Percentiles rank a stretch among this genome's conserved stretches.
phyloP scores from a whole-genome alignment of 2,329 filamentous ascomycete species.

The Xylariaceae sp. region DNA sequence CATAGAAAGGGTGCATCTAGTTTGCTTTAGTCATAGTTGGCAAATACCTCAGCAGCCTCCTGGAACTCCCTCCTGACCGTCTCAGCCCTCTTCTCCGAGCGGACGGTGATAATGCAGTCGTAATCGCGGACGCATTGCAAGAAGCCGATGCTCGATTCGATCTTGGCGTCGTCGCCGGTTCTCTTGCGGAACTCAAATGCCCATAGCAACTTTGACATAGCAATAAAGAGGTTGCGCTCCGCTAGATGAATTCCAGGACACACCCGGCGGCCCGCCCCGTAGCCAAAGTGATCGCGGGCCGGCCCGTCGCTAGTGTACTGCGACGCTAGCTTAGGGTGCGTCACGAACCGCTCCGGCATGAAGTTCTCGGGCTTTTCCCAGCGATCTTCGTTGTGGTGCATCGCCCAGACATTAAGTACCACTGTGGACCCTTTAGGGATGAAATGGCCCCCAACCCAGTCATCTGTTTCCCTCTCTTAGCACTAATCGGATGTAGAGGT shows the following conservation, averaged over 20 bases:
- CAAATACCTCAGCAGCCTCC: conserved; percentile 3
- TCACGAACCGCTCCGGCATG: conserved; percentile 34
- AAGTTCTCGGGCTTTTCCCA: conserved; percentile 41
- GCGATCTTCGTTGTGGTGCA: conserved; percentile 41
- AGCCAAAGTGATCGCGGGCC: conserved; percentile 51
- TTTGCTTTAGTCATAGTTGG: conserved; percentile 12
- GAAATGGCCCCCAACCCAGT: conserved; percentile 46
- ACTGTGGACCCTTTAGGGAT: conserved; percentile 48
- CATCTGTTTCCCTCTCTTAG: conserved; percentile 20
- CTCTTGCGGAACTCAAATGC: conserved; percentile 44
- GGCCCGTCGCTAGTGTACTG: conserved; percentile 39
- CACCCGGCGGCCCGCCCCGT: conserved; percentile 54
- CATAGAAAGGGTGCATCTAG: too few relatives aligned
- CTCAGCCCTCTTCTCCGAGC: conserved; percentile 19
- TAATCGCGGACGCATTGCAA: conserved; percentile 24
- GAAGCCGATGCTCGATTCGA: conserved; percentile 25
- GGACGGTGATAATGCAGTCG: conserved; percentile 17
- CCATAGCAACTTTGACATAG: conserved; percentile 52
- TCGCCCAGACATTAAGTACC: conserved; percentile 44
- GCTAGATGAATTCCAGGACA: conserved; percentile 57
- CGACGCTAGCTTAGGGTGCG: conserved; percentile 43
- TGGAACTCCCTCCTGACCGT: conserved; percentile 13
- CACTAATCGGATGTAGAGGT: too few relatives aligned
- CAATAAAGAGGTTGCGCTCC: conserved; percentile 50
- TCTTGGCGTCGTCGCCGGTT: conserved; percentile 2